These are phyloP conservation scores for Wickerhamiella australiensis DNA, from an alignment of 805 yeast genomes.

Conservation along the genomic window DNA sequence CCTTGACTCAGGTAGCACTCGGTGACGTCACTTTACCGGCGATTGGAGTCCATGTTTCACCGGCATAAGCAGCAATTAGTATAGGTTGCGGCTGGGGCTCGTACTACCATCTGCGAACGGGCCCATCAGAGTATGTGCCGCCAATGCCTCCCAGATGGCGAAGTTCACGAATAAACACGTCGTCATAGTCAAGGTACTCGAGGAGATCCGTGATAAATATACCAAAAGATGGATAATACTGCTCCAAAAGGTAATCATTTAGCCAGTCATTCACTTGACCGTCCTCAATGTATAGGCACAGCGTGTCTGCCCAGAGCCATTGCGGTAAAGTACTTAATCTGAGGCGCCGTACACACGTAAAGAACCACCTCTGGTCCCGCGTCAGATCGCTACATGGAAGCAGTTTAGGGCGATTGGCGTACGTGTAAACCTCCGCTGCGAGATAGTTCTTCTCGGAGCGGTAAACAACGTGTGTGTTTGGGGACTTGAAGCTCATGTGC, in stretches of 20 bases:
- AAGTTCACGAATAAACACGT: not conserved
- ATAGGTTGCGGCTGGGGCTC: not conserved
- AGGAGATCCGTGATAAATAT: not conserved
- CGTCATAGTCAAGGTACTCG: not conserved
- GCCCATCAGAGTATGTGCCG: not conserved
- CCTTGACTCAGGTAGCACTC: too few relatives aligned
- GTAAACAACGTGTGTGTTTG: not conserved
- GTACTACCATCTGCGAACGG: not conserved
- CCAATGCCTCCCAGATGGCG: not conserved
- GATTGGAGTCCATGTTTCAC: not conserved
- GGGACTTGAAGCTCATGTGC: not conserved
- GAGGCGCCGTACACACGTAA: not conserved
- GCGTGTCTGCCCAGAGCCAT: not conserved
- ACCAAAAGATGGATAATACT: not conserved
- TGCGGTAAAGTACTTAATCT: not conserved
- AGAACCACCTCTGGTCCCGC: not conserved
- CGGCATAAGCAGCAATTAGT: not conserved
- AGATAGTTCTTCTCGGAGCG: not conserved
- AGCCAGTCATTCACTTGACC: not conserved
- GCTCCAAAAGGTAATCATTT: not conserved
- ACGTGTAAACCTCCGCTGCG: not conserved
- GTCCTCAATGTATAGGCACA: not conserved
- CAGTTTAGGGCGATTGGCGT: not conserved
- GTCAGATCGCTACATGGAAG: not conserved
- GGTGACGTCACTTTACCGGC: not conserved